These are phyloP conservation scores for Rossbeevera mucosa DNA, from an alignment of 768 basidiomycete genomes.

Conservation along the genomic window DNA sequence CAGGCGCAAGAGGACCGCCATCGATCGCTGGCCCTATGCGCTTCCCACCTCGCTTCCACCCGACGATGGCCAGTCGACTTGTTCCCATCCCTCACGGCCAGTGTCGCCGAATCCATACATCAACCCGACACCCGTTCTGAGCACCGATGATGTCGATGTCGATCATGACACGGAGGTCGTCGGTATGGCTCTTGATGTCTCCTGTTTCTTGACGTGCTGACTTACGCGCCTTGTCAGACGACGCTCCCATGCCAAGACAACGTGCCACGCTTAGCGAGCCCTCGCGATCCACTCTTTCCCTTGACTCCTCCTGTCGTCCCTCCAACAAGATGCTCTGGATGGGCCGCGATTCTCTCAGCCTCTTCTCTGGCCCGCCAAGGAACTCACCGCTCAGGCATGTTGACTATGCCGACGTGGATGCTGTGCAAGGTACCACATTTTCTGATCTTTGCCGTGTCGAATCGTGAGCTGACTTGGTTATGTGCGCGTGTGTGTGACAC, in stretches of 20 bases:
- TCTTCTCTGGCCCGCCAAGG: constrained; percentile 21
- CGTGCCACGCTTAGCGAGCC: constrained; percentile 1
- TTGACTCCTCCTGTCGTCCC: constrained; percentile 18
- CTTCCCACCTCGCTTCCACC: constrained; percentile 3
- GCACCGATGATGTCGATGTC: not conserved
- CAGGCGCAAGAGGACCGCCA: constrained; percentile 9
- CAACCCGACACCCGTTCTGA: constrained; percentile 33
- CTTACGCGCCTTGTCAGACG: constrained; percentile 10
- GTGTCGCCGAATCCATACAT: constrained; percentile 33
- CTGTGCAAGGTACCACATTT: constrained; percentile 24
- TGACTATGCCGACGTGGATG: constrained; percentile 15
- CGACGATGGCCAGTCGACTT: constrained; percentile 6
- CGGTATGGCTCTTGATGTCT: constrained; percentile 15
- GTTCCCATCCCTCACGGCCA: constrained; percentile 15
- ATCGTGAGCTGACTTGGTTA: not conserved
- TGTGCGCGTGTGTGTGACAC: too few species aligned
- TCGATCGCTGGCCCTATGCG: constrained; percentile 26
- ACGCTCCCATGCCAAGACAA: constrained; percentile 10
- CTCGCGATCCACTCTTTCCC: constrained; percentile 1
- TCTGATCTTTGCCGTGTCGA: not conserved
- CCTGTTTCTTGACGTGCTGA: not conserved
- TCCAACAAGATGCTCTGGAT: constrained; percentile 32
- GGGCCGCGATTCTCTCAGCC: constrained; percentile 27
- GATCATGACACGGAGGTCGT: not conserved
- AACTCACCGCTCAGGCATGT: constrained; percentile 1